Conservation (phyloP, 306 rosid species). For the Myrica gale region DNA sequence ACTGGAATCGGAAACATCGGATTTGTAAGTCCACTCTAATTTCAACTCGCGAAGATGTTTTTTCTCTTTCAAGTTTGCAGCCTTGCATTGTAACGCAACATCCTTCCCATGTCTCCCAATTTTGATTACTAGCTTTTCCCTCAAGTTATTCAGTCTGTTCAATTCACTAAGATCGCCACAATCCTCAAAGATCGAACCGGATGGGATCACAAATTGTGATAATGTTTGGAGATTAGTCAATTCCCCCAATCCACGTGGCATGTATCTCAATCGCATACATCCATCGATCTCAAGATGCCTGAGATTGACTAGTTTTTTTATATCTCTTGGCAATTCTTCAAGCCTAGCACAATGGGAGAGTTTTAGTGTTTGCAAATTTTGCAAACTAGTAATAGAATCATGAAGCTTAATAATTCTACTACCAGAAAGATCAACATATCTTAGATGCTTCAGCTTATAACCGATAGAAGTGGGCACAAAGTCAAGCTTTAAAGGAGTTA, state of each 20-base stretch:
- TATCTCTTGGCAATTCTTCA: constrained; percentile 16
- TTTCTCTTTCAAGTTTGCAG: not conserved
- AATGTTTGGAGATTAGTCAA: constrained; percentile 8
- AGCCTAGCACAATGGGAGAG: not conserved
- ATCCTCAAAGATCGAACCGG: not conserved
- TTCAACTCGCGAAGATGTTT: not conserved
- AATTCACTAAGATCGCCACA: constrained; percentile 2
- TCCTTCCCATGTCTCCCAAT: not conserved
- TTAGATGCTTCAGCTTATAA: not conserved
- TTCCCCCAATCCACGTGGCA: constrained; percentile 5
- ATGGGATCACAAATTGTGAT: not conserved
- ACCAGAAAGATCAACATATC: not conserved
- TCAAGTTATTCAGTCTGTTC: not conserved
- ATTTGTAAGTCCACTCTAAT: not conserved
- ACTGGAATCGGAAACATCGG: not conserved
- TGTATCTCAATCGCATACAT: not conserved
- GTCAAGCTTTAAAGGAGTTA: not conserved
- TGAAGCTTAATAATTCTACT: not conserved
- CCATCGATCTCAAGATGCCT: constrained; percentile 5
- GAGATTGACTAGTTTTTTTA: not conserved
- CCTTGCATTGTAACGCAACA: not conserved
- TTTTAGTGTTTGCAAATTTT: not conserved
- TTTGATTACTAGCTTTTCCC: not conserved
- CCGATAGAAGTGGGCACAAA: not conserved
- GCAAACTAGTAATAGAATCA: not conserved